Conservation (phyloP, 495 filamentous ascomycete species). For the Staphylotrichum longicolle region DNA sequence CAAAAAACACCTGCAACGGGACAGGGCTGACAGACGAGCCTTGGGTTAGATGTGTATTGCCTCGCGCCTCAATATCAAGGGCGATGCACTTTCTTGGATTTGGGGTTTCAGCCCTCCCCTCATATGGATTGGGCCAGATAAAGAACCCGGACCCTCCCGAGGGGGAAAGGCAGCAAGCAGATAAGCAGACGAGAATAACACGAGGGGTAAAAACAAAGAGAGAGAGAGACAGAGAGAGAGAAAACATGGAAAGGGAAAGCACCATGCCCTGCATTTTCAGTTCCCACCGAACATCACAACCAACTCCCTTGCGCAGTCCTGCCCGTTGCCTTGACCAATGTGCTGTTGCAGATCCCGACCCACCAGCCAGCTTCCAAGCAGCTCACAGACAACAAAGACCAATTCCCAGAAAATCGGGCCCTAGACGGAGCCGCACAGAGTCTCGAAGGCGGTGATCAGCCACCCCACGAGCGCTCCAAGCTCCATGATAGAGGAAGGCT, state of each 20-base stretch:
- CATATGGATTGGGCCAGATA: too few species aligned
- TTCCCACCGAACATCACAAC: conserved; percentile 31
- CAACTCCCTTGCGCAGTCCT: conserved; percentile 36
- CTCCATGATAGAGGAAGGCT: conserved; percentile 10
- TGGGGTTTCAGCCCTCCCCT: too few species aligned
- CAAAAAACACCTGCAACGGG: too few species aligned
- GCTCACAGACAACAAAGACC: conserved; percentile 14
- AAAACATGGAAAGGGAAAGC: conserved; percentile 23
- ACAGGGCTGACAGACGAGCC: too few species aligned
- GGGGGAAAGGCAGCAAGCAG: too few species aligned
- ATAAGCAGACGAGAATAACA: too few species aligned
- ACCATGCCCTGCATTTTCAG: conserved; percentile 43
- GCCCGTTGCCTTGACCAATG: conserved; percentile 26
- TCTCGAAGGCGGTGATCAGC: conserved; percentile 2
- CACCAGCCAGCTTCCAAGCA: conserved; percentile 19
- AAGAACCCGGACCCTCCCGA: too few species aligned
- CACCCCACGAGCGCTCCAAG: not conserved
- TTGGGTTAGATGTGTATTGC: too few species aligned
- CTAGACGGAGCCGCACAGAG: conserved; percentile 1
- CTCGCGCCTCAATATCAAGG: too few species aligned
- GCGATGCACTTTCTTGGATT: too few species aligned
- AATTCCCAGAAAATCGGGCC: conserved; percentile 18
- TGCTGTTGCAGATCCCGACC: conserved; percentile 25
- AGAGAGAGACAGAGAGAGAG: conserved; percentile 21
- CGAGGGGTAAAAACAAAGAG: conserved; percentile 2